phyloP scores from a whole-genome alignment of 2,329 filamentous ascomycete species.

The Fusarium sarcochroum region DNA sequence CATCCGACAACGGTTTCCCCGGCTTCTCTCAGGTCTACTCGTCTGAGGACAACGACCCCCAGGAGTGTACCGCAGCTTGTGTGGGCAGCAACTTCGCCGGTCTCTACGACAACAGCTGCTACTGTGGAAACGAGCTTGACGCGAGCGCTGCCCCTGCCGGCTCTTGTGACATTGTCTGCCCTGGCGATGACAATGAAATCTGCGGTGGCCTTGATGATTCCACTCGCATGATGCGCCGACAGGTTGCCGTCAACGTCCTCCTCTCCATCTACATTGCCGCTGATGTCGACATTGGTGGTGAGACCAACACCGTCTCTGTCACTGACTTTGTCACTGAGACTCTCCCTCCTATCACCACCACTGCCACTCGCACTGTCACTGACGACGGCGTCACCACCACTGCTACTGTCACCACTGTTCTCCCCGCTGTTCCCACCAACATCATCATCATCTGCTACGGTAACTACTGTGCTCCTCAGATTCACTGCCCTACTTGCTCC shows the following conservation, averaged over 20 bases:
- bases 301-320: slow-evolving; percentile 25
- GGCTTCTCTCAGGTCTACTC: slow-evolving; percentile 37
- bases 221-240: slow-evolving; percentile 40
- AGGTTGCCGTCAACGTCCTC: slow-evolving; percentile 43
- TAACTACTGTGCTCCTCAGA: slow-evolving; percentile 49
- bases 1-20: slow-evolving; percentile 48
- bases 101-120: slow-evolving; percentile 48
- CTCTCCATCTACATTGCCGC: slow-evolving; percentile 40
- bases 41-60: slow-evolving; percentile 32
- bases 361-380: slow-evolving; percentile 50
- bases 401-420: slow-evolving; percentile 43
- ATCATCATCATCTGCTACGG: slow-evolving; percentile 50
- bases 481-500: slow-evolving; percentile 48
- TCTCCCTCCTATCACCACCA: slow-evolving; percentile 45
- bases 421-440: slow-evolving; percentile 40
- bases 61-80: slow-evolving; percentile 46
- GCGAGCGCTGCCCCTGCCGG: slow-evolving; percentile 1
- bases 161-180: slow-evolving; percentile 49
- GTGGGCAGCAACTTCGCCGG: slow-evolving; percentile 45
- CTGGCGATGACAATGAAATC: slow-evolving; percentile 41
- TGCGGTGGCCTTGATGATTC: slow-evolving; percentile 47
- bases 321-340: slow-evolving; percentile 47
- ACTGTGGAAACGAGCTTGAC: slow-evolving; percentile 47
- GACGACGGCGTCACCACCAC: slow-evolving; percentile 39
- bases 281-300: slow-evolving; percentile 26